These are phyloP conservation scores for Cladosporium sp. DNA, from an alignment of 2,329 filamentous ascomycete species.

Conservation along the genomic window DNA sequence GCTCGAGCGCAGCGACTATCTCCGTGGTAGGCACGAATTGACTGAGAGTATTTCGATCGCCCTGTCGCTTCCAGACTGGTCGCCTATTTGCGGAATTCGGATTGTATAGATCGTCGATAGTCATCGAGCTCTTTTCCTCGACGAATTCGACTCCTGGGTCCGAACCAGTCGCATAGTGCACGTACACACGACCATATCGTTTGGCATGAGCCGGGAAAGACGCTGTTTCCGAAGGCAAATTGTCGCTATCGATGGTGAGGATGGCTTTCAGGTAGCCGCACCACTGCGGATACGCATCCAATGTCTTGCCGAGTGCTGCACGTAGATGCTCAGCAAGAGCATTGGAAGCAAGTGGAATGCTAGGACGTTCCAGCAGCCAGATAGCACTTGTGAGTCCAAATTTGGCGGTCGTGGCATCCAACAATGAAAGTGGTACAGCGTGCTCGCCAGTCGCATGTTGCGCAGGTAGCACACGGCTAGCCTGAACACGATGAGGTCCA, in stretches of 20 bases:
- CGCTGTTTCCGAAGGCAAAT: not conserved
- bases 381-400: conserved; percentile 10
- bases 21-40: conserved; percentile 1
- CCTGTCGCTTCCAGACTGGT: not conserved
- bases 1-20: conserved; percentile 6
- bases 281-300: conserved; percentile 8
- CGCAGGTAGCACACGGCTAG: not conserved
- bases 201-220: conserved; percentile 3
- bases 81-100: not conserved
- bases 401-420: conserved; percentile 11
- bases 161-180: conserved; percentile 4
- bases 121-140: not conserved
- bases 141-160: conserved; percentile 7
- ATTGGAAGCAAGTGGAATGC: not conserved
- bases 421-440: conserved; percentile 5
- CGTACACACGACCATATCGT: conserved; percentile 11
- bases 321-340: not conserved
- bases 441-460: not conserved
- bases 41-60: not conserved
- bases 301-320: not conserved
- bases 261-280: conserved; percentile 7
- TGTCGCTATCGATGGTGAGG: not conserved
- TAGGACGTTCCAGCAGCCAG: conserved; percentile 8
- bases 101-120: not conserved
- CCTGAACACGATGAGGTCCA: not conserved